These are phyloP conservation scores for Marchantia paleacea DNA, from an alignment of 225 moss, liverwort and hornwort species.

Conservation along the genomic window DNA sequence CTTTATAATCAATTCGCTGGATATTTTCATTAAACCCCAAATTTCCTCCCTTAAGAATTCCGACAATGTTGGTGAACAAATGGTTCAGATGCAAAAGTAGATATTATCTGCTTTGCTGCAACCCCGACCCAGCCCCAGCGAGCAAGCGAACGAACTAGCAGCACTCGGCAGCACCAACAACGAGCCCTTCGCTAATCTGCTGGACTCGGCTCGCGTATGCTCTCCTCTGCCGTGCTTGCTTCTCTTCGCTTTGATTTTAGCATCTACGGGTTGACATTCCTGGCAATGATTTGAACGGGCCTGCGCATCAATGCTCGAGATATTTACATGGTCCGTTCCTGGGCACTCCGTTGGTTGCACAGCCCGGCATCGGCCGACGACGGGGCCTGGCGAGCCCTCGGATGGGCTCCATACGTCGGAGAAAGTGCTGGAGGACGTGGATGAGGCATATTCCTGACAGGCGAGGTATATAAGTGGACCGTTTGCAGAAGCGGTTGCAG, in stretches of 20 bases:
- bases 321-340: background rate
- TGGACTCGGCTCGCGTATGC: background rate
- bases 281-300: constrained; percentile 12
- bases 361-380: too few species aligned
- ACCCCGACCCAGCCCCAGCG: background rate
- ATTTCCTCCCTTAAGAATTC: background rate
- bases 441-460: too few species aligned
- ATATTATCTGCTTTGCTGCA: background rate
- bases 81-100: constrained; percentile 1
- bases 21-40: background rate
- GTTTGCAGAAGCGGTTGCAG: too few species aligned
- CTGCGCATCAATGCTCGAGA: background rate
- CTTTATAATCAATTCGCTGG: background rate
- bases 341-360: too few species aligned
- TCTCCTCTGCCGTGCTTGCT: background rate
- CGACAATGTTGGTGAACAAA: constrained; percentile 8
- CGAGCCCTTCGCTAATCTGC: too few species aligned
- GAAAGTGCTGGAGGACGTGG: too few species aligned
- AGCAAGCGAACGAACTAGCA: background rate
- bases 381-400: too few species aligned
- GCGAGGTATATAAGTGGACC: too few species aligned
- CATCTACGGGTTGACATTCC: constrained; percentile 12
- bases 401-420: too few species aligned
- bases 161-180: background rate
- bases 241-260: background rate